Evolutionary conservation across 2,329 filamentous ascomycete genomes (phyloP), one percentile per base, ranked within the genome.

Genomic region (Penicillium paneum): DNA sequence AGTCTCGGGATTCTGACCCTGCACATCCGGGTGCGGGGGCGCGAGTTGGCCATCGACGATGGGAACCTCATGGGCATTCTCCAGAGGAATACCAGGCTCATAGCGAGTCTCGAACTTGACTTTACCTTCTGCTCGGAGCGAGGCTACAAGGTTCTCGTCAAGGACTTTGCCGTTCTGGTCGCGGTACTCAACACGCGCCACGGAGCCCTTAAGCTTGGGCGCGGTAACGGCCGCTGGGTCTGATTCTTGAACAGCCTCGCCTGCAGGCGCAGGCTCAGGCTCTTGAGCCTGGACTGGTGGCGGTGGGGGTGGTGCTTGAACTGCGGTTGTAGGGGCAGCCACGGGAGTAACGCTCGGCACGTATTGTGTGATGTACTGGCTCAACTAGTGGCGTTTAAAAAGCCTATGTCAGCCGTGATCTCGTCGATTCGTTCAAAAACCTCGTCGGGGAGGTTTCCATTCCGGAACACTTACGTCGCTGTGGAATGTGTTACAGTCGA

Each of bases 31-130:
- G 64, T 83, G 82, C 56, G 78, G 77, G 42, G 79, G 81, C 48
- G 78, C 81, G 21, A 71, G 60, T 49, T 73, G 63, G 34, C 69
- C 71, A 52, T 77, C 67, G 24, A 73, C 61, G 44, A 72, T 62
- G 15, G 70, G 66, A n/a, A 96, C 75, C 68, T 95, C 89, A 62
- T 92, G 91, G 56, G 92, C 94, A 40, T 85, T 73, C 49, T 83
- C 83, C 52, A 97, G 75, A 54, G 90, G 87, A 8, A 91, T 97
- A 61, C 89, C 84, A n/a, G 93, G 97, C 79, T 97, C 93, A 71
- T 97, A 97, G 63, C 88, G 88, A 12, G 94, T 97, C 77, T 95
- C 87, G 77, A 99, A 97, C 67, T 91, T 90, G 56, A 97, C 92
- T 75, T 96, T 95, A 67, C 93, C 94, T 72, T 93, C 84, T 40